phyloP scores from a whole-genome alignment of 2,329 filamentous ascomycete genomes.

The Stemphylium beticola region DNA sequence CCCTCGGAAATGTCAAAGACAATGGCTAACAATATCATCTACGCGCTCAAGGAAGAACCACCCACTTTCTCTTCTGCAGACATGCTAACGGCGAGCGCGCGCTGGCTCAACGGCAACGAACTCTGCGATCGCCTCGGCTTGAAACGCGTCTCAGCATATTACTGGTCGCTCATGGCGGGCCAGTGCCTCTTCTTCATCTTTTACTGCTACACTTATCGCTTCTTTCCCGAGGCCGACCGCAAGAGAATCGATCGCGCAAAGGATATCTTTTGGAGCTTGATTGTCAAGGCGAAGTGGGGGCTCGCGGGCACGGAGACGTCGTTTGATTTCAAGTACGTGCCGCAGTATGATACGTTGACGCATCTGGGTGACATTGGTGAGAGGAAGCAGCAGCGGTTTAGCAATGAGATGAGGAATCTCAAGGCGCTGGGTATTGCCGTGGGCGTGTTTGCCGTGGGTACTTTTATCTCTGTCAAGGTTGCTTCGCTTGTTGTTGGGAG shows the following conservation, averaged over 20 bases:
- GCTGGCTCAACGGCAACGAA: conserved; percentile 72
- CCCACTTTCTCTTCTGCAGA: conserved; percentile 69
- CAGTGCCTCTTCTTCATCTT: conserved; percentile 71
- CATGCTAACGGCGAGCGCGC: conserved; percentile 71
- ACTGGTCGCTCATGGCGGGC: conserved; percentile 65
- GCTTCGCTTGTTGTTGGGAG: conserved; percentile 24
- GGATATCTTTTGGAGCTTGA: conserved; percentile 62
- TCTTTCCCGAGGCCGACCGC: conserved; percentile 57
- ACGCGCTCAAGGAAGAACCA: conserved; percentile 68
- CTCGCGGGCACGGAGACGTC: conserved; percentile 65
- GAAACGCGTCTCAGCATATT: conserved; percentile 62
- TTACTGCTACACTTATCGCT: conserved; percentile 60
- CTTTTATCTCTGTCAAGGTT: conserved; percentile 34
- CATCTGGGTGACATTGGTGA: conserved; percentile 54
- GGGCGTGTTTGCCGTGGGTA: conserved; percentile 33
- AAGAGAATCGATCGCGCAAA: conserved; percentile 61
- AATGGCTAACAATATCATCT: conserved; percentile 77
- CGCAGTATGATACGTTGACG: conserved; percentile 60
- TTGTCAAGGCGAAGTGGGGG: conserved; percentile 69
- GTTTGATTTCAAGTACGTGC: conserved; percentile 76
- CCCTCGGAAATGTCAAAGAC: conserved; percentile 68
- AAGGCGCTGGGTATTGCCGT: conserved; percentile 53
- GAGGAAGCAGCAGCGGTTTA: conserved; percentile 45
- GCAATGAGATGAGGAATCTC: conserved; percentile 57
- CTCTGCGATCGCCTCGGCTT: conserved; percentile 67